Evolutionary conservation across 129 eudicot genomes (phyloP).

Genomic region (Chrysanthemum seticuspe): DNA sequence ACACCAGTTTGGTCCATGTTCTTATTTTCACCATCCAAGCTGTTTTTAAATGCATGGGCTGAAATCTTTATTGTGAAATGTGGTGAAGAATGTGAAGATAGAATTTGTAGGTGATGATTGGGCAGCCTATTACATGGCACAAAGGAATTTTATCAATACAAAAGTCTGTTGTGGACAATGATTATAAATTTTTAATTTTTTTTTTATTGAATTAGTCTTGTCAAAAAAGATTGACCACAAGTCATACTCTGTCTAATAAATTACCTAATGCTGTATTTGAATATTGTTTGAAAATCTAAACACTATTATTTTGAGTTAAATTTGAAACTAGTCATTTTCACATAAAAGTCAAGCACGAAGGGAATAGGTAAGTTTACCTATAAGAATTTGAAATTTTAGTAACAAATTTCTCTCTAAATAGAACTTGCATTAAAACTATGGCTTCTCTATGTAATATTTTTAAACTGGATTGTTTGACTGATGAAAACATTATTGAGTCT

Average conservation of each 20-base stretch:
- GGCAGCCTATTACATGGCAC: not conserved
- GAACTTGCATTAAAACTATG: conserved; percentile 8
- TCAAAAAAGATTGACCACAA: too few species aligned
- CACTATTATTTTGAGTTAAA: not conserved
- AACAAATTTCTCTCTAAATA: not conserved
- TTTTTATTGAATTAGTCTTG: too few species aligned
- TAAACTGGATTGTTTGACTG: not conserved
- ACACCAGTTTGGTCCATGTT: too few species aligned
- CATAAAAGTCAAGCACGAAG: not conserved
- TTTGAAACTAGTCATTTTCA: not conserved
- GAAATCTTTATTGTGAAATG: too few species aligned
- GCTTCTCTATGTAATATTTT: not conserved
- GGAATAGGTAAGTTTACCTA: not conserved
- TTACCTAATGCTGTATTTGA: not conserved
- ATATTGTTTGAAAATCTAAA: not conserved
- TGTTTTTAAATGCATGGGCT: too few species aligned
- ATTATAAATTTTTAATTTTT: not conserved
- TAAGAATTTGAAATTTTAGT: too few species aligned
- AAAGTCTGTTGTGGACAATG: not conserved
- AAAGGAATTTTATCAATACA: not conserved
- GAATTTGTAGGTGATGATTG: not conserved
- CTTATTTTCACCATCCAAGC: too few species aligned
- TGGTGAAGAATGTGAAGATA: not conserved
- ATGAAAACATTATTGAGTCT: not conserved
- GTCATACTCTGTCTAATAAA: not conserved